Percentiles rank a stretch among this genome's conserved stretches.
Conservation (phyloP, 129 eudicot genomes). For the Silybum marianum region DNA sequence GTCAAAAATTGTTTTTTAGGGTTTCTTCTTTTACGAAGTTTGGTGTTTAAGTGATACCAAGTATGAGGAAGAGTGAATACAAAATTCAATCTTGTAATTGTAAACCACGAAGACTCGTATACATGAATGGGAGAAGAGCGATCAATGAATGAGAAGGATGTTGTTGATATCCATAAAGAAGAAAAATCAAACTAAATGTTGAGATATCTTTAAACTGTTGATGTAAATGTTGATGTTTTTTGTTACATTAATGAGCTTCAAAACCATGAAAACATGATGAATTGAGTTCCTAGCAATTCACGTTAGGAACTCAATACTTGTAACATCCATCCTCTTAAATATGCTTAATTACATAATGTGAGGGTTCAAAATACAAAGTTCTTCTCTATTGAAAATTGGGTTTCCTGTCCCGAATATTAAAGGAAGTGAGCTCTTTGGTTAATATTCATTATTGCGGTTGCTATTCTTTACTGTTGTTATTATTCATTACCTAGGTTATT, state of each 20-base stretch:
- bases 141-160: not conserved
- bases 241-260: not conserved
- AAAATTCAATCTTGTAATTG: not conserved
- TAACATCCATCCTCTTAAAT: too few species aligned
- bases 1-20: not conserved
- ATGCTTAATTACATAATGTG: too few species aligned
- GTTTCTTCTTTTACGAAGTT: not conserved
- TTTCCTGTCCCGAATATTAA: too few species aligned
- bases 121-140: not conserved
- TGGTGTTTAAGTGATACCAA: not conserved
- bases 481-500: too few species aligned
- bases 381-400: too few species aligned
- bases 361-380: too few species aligned
- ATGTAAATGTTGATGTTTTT: not conserved
- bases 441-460: too few species aligned
- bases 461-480: too few species aligned
- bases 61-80: not conserved
- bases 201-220: not conserved
- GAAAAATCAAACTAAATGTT: not conserved
- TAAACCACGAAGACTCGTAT: not conserved
- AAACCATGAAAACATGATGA: not conserved
- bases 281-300: not conserved
- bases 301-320: not conserved
- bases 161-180: not conserved
- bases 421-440: too few species aligned